Evolutionary conservation across 371 early-diverging fungal species (phyloP).

Genomic region (Mucor ambiguus): DNA sequence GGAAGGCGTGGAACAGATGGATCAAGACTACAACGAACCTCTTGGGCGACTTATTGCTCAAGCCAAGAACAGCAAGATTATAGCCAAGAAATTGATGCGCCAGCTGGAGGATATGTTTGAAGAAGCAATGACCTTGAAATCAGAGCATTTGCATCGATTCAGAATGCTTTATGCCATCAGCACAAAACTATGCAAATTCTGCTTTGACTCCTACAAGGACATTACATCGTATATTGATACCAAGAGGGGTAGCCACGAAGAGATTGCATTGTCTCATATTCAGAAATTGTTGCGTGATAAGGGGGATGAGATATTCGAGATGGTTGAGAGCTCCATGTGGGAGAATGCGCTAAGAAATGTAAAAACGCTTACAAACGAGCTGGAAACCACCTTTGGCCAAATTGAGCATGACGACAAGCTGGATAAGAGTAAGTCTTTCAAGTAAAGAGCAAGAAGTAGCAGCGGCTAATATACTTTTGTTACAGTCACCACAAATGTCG

Average conservation of each 20-base stretch:
- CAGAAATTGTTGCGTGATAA: constrained; percentile 54
- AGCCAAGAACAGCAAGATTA: constrained; percentile 65
- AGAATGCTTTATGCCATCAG: constrained; percentile 54
- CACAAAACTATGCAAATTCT: constrained; percentile 52
- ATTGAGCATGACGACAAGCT: constrained; percentile 53
- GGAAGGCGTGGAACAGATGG: constrained; percentile 27
- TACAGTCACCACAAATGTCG: constrained; percentile 49
- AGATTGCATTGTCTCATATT: constrained; percentile 42
- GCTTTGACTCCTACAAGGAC: constrained; percentile 42
- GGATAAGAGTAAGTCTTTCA: constrained; percentile 43
- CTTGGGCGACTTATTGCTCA: constrained; percentile 55
- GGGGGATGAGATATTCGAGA: constrained; percentile 55
- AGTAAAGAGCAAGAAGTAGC: not conserved
- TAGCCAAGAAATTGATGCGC: constrained; percentile 67
- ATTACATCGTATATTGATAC: constrained; percentile 32
- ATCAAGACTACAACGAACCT: constrained; percentile 62
- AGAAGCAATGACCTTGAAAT: constrained; percentile 56
- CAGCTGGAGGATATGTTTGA: constrained; percentile 68
- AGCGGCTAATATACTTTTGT: not conserved
- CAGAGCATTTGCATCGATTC: constrained; percentile 55
- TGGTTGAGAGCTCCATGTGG: constrained; percentile 63
- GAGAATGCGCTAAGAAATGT: constrained; percentile 59
- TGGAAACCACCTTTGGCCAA: constrained; percentile 35
- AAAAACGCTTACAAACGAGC: constrained; percentile 55
- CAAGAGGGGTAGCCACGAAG: constrained; percentile 48